Base-by-base conservation (phyloP, 345 rosid genomes). In the Arabis hirsuta region DNA sequence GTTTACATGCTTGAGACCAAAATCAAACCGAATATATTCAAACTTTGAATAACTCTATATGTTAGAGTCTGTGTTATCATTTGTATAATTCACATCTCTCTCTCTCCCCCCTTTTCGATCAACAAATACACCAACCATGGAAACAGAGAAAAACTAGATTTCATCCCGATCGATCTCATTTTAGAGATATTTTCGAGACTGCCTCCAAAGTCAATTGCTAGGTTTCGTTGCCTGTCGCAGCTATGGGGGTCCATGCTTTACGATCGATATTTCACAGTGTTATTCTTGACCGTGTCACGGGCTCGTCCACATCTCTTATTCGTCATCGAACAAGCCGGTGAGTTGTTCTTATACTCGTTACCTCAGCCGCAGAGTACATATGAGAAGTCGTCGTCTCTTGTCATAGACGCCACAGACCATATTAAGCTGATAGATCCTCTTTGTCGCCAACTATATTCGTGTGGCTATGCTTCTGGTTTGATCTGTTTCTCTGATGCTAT, bases 281-380 rank as follows among this genome's bases (percentile, higher is more conserved):
- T 62, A 43, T 62, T 62, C 27, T 3, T 10, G 38, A 62, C 53
- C 3, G 29, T 4, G 11, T 62, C 67, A 12, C 2, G 11, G 9
- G 19, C 8, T 62, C 54, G 39, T 14, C 67, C 41, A 14, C 54
- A 27, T 45, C 41, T 62, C 14, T 45, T 62, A 14, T 45, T 44
- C 3, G 14, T 4, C 1, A 0, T 62, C 14, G 0, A n/a, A 14
- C 3, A 2, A 62, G n/a, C 9, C 0, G 0, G 0, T 5, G 10
- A 44, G 5, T 62, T 24, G 39, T 0, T 0, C 3, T 29, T 62
- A 5, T 62, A 1, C 54, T 45, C 42, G 0, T 27, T 24, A 8
- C 14, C 41, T 45, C 54, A 62, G 39, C 11, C 11, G 43, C 36
- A 42, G 1, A 0, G 13, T 61, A 9, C 12, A 24, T 4, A 24